Base-by-base conservation (phyloP, 2,329 filamentous ascomycete species). In the Paecilomyces niveus region DNA sequence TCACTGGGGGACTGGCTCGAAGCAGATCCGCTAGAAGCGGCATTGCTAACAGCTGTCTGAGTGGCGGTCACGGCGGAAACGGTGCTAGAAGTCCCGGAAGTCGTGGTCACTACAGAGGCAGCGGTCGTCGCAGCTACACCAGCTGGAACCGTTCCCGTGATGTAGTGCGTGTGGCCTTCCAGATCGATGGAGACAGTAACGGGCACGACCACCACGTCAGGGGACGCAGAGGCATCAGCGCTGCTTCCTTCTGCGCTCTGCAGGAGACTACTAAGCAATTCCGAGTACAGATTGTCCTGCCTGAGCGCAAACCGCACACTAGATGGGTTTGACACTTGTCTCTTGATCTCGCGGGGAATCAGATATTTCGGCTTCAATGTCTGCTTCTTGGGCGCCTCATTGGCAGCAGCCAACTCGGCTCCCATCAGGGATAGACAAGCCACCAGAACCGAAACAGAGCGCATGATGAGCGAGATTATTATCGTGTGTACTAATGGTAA, bases 251-350 rank as follows among this genome's bases (percentile, higher is more conserved):
- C 31, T 3, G 26, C 21, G 13, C n/a, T 54, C 18, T 35, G 35
- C 54, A 24, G 15, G 24, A 49, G 8, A 22, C 45, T 35, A 32
- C 54, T 54, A 13, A 29, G 50, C 8, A 54, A 58, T 45, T 52
- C 57, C 26, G 58, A 53, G 59, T 59, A 59, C 33, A 64, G 51
- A 35, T 63, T 60, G 53, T 69, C 65, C 63, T 71, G 74, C 49
- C 67, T 70, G 53, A 71, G 63, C 18, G 66, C 65, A n/a, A 45
- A 45, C 55, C 67, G 64, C 10, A 64, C 64, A 55, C 63, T 59
- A 15, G 64, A 56, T 6, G 62, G 15, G 39, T 45, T 45, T 18
- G n/a, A 18, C 39, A 45, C 39, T 45, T 45, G 15, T 45, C 39
- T 45, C 39, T 45, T 45, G 39, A 45, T 45, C 39, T 45, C 39